Conservation (phyloP, 148 eudicot species). For the Pouteria glomerata region DNA sequence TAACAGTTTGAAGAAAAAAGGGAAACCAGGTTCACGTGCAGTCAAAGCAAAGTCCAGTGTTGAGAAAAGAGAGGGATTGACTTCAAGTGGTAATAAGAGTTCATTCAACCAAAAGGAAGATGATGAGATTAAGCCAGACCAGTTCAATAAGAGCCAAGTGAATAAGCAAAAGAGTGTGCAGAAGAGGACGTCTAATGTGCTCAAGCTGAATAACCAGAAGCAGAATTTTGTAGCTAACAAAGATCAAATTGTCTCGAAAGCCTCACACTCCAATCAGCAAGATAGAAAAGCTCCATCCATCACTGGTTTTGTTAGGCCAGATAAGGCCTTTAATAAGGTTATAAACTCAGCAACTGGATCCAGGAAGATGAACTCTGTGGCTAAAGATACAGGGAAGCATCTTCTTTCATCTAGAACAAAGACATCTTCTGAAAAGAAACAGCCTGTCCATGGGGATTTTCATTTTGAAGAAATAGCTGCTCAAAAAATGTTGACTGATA, state of each 20-base stretch:
- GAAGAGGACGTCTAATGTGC: constrained; percentile 43
- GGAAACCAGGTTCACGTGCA: constrained; percentile 38
- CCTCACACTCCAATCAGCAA: constrained; percentile 38
- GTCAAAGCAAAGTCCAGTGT: constrained; percentile 41
- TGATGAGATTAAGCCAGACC: constrained; percentile 33
- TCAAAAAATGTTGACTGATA: constrained; percentile 22
- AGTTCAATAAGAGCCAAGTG: constrained; percentile 25
- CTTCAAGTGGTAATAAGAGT: constrained; percentile 34
- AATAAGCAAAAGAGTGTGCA: constrained; percentile 36
- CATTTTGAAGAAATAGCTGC: constrained; percentile 22
- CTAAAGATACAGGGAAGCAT: constrained; percentile 36
- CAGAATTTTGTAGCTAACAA: constrained; percentile 48
- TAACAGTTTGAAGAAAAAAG: constrained; percentile 48
- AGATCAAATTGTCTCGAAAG: constrained; percentile 33
- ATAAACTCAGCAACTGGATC: constrained; percentile 28
- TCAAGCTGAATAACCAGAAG: constrained; percentile 71
- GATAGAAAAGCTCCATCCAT: constrained; percentile 32
- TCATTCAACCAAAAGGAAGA: constrained; percentile 37
- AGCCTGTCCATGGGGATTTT: constrained; percentile 22
- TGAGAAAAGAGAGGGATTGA: constrained; percentile 41
- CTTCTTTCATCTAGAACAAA: constrained; percentile 37
- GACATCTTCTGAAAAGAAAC: constrained; percentile 43
- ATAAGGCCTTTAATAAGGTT: constrained; percentile 25
- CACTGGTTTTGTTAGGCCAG: constrained; percentile 38
- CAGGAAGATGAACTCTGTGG: constrained; percentile 19